These are phyloP conservation scores for Murraya koenigii DNA, from an alignment of 345 rosid genomes.

Conservation along the genomic window DNA sequence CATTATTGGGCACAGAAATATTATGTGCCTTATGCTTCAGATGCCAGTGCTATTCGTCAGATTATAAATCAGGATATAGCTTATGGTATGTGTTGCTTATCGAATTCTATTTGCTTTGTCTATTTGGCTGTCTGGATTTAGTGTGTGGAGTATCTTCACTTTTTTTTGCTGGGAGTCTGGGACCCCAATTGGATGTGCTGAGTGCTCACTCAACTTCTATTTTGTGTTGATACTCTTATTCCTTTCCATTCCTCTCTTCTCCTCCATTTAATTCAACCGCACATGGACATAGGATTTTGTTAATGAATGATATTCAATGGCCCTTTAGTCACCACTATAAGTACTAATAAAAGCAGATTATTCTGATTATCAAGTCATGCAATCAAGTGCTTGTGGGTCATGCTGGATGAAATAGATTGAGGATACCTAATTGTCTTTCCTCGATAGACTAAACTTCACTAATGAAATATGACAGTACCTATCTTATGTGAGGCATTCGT, in stretches of 20 bases:
- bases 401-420: background rate
- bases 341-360: background rate
- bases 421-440: background rate
- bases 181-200: background rate
- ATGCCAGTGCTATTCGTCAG: constrained; percentile 58
- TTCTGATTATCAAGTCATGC: background rate
- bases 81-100: constrained; percentile 45
- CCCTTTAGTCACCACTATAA: background rate
- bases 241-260: too few relatives aligned
- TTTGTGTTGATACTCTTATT: background rate
- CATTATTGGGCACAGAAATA: constrained; percentile 91
- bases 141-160: background rate
- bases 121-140: background rate
- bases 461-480: background rate
- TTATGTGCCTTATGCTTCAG: constrained; percentile 81
- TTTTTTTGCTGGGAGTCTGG: background rate
- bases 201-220: background rate
- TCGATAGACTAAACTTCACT: background rate
- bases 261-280: too few relatives aligned
- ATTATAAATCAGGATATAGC: constrained; percentile 56
- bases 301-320: background rate
- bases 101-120: constrained; percentile 2
- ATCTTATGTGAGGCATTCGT: background rate
- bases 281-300: background rate
- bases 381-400: background rate